These are phyloP conservation scores for Penicilliopsis zonata DNA, from an alignment of 495 filamentous ascomycete genomes.

Conservation along the genomic window DNA sequence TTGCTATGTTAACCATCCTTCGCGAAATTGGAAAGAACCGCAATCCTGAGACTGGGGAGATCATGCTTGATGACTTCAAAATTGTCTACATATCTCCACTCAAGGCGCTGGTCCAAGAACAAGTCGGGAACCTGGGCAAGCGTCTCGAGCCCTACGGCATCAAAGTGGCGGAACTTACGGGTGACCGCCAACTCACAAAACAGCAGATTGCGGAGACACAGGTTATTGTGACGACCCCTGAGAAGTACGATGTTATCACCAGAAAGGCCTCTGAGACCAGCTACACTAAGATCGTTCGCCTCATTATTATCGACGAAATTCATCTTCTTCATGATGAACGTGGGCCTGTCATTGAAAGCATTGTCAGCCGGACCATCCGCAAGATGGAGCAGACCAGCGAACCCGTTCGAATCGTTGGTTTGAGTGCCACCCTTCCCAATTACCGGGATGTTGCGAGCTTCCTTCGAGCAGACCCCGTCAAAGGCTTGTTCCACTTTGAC, in stretches of 20 bases:
- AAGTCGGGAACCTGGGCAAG: constrained; percentile 92
- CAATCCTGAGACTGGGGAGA: constrained; percentile 73
- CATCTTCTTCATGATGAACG: constrained; percentile 96
- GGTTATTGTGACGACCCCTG: constrained; percentile 95
- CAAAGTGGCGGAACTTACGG: constrained; percentile 84
- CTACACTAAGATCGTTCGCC: constrained; percentile 90
- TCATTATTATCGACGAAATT: constrained; percentile 96
- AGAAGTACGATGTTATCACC: constrained; percentile 99
- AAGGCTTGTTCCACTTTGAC: constrained; percentile 93
- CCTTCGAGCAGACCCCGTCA: constrained; percentile 75
- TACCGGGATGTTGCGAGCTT: constrained; percentile 96
- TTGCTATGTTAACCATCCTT: constrained; percentile 93
- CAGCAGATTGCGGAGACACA: constrained; percentile 97
- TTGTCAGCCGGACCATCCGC: constrained; percentile 88
- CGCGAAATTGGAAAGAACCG: constrained; percentile 95
- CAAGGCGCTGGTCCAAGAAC: constrained; percentile 92
- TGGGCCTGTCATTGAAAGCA: constrained; percentile 92
- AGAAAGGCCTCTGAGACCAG: constrained; percentile 93
- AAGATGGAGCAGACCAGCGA: constrained; percentile 89
- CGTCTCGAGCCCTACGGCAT: constrained; percentile 85
- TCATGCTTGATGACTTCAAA: constrained; percentile 93
- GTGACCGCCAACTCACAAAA: constrained; percentile 96
- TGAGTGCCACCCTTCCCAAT: constrained; percentile 93
- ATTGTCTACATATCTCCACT: constrained; percentile 90
- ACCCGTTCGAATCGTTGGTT: constrained; percentile 77